Conservation (phyloP, 768 basidiomycete genomes). For the Calocybe indica region DNA sequence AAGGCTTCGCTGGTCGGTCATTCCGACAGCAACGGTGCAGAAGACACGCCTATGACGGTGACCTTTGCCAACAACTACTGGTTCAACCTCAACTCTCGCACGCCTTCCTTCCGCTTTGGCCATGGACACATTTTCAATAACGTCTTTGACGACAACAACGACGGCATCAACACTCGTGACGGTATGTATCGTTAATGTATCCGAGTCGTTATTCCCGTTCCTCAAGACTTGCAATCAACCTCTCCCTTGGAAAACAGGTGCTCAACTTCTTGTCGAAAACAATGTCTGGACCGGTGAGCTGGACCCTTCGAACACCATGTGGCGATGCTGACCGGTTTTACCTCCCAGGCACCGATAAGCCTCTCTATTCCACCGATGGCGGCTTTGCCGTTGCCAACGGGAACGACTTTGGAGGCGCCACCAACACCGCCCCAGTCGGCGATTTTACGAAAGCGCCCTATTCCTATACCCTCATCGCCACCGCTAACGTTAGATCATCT, state of each 20-base stretch:
- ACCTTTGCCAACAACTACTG: slow-evolving; percentile 39
- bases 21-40: slow-evolving; percentile 34
- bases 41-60: slow-evolving; percentile 35
- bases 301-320: not conserved
- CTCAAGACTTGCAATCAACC: not conserved
- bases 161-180: slow-evolving; percentile 38
- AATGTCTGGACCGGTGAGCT: slow-evolving; percentile 36
- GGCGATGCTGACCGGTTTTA: not conserved
- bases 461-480: slow-evolving; percentile 22
- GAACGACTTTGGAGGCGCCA: slow-evolving; percentile 28
- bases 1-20: slow-evolving; percentile 39
- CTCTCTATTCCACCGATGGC: slow-evolving; percentile 33
- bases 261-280: slow-evolving; percentile 41
- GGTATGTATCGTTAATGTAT: slow-evolving; percentile 13
- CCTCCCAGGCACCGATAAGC: slow-evolving; percentile 25
- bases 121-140: slow-evolving; percentile 43
- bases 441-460: slow-evolving; percentile 29
- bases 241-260: slow-evolving; percentile 18
- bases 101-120: slow-evolving; percentile 41
- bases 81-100: slow-evolving; percentile 36
- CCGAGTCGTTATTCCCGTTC: not conserved
- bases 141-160: slow-evolving; percentile 34
- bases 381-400: slow-evolving; percentile 35
- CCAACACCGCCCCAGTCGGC: slow-evolving; percentile 25
- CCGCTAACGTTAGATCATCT: slow-evolving; percentile 17